phyloP scores from a whole-genome alignment of 129 eudicot species.

The Ambrosia artemisiifolia region DNA sequence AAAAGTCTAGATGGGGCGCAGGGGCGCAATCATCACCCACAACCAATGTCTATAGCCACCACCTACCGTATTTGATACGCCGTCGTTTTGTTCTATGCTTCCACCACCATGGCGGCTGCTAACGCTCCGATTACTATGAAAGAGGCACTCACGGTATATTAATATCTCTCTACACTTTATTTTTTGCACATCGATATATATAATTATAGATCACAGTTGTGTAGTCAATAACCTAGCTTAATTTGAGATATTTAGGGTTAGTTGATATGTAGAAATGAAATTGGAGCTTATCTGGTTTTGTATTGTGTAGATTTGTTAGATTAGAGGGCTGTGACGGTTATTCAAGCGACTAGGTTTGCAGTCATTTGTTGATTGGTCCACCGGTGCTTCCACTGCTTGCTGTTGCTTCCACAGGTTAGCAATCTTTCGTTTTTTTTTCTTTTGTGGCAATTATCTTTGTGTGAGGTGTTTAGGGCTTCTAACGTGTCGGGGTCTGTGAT shows the following conservation, averaged over 20 bases:
- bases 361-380: too few relatives aligned
- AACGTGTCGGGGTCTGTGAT: too few relatives aligned
- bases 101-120: slow-evolving; percentile 88
- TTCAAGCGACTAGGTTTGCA: too few relatives aligned
- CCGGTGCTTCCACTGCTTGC: too few relatives aligned
- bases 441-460: too few relatives aligned
- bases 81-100: slow-evolving; percentile 33
- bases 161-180: not conserved
- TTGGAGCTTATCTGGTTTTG: not conserved
- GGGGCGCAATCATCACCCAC: too few relatives aligned
- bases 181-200: slow-evolving; percentile 3
- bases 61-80: slow-evolving; percentile 31
- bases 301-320: slow-evolving; percentile 21
- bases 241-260: slow-evolving; percentile 23
- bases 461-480: too few relatives aligned
- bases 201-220: not conserved
- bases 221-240: slow-evolving; percentile 11
- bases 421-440: too few relatives aligned
- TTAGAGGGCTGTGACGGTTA: too few relatives aligned
- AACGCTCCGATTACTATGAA: slow-evolving; percentile 97
- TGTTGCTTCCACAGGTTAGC: too few relatives aligned
- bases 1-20: too few relatives aligned
- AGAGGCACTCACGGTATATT: slow-evolving; percentile 86
- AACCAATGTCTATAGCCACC: too few relatives aligned
- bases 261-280: not conserved